Conservation (phyloP, 148 eudicot species). For the Pharnaceum exiguum region DNA sequence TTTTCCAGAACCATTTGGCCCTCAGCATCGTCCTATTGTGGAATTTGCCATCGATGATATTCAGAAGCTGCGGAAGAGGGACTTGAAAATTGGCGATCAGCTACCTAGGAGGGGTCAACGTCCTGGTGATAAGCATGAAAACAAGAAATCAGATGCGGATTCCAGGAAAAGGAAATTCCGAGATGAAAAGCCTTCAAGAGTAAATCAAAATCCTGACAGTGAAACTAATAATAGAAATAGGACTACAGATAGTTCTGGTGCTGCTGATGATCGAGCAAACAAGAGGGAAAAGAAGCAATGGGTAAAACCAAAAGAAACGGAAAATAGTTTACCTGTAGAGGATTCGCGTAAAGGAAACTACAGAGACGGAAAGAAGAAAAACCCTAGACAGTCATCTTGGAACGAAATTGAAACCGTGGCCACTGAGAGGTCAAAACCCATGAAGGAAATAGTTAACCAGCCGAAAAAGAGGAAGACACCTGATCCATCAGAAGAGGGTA, state of each 20-base stretch:
- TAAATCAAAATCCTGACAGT: conserved; percentile 14
- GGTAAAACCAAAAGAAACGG: conserved; percentile 8
- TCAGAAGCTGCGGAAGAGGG: conserved; percentile 58
- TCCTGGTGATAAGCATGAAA: conserved; percentile 19
- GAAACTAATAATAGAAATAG: conserved; percentile 11
- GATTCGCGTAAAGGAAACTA: conserved; percentile 1
- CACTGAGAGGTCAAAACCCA: conserved; percentile 11
- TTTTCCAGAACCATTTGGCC: conserved; percentile 63
- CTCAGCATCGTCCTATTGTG: conserved; percentile 91
- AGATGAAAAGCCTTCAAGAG: conserved; percentile 23
- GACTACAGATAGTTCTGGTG: conserved; percentile 13
- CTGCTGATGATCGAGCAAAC: conserved; percentile 19
- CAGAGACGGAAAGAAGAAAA: conserved; percentile 18
- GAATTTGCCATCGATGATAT: conserved; percentile 92
- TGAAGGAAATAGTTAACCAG: conserved; percentile 2
- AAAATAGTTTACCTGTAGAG: conserved; percentile 2
- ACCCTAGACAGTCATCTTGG: conserved; percentile 5
- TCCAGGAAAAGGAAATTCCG: conserved; percentile 47
- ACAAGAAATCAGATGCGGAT: conserved; percentile 21
- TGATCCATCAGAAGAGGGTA: conserved; percentile 17
- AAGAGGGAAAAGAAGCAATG: conserved; percentile 31
- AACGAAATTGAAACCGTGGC: neutral
- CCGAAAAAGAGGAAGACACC: conserved; percentile 33
- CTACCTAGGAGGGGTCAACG: conserved; percentile 19
- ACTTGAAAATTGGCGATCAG: conserved; percentile 37